These are phyloP conservation scores for Lachnellula cervina DNA, from an alignment of 2,329 filamentous ascomycete genomes.

Conservation along the genomic window DNA sequence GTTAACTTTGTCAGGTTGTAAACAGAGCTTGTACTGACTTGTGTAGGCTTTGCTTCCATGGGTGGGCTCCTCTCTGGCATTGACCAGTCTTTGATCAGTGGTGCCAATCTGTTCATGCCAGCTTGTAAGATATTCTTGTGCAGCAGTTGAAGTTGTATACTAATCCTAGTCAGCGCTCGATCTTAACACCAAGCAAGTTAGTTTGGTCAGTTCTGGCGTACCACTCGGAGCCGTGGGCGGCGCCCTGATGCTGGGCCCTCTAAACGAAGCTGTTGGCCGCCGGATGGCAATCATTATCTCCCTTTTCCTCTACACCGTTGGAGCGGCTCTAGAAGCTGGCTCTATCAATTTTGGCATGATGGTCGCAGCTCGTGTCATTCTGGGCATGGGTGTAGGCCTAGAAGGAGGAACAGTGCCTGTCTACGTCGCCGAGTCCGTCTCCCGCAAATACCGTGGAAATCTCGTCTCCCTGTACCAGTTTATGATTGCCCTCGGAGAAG, in stretches of 20 bases:
- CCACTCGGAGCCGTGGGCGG: slow-evolving; percentile 67
- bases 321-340: slow-evolving; percentile 63
- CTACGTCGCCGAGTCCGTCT: slow-evolving; percentile 70
- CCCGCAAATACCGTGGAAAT: slow-evolving; percentile 62
- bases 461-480: slow-evolving; percentile 71
- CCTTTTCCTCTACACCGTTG: slow-evolving; percentile 64
- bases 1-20: neutral
- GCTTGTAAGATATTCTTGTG: slow-evolving; percentile 11
- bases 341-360: slow-evolving; percentile 68
- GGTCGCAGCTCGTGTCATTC: slow-evolving; percentile 60
- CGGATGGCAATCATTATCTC: slow-evolving; percentile 66
- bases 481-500: slow-evolving; percentile 70
- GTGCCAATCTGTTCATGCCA: slow-evolving; percentile 64
- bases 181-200: slow-evolving; percentile 53
- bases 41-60: slow-evolving; percentile 62
- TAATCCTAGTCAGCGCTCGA: slow-evolving; percentile 40
- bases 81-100: slow-evolving; percentile 68
- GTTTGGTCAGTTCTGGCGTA: slow-evolving; percentile 65
- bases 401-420: slow-evolving; percentile 71
- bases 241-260: slow-evolving; percentile 60
- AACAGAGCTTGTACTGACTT: neutral
- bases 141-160: neutral
- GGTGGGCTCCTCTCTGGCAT: slow-evolving; percentile 67
- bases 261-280: slow-evolving; percentile 63
- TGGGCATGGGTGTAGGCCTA: slow-evolving; percentile 66